Evolutionary conservation across 2,329 filamentous ascomycete genomes (phyloP).

Genomic region (Colletotrichum destructivum): DNA sequence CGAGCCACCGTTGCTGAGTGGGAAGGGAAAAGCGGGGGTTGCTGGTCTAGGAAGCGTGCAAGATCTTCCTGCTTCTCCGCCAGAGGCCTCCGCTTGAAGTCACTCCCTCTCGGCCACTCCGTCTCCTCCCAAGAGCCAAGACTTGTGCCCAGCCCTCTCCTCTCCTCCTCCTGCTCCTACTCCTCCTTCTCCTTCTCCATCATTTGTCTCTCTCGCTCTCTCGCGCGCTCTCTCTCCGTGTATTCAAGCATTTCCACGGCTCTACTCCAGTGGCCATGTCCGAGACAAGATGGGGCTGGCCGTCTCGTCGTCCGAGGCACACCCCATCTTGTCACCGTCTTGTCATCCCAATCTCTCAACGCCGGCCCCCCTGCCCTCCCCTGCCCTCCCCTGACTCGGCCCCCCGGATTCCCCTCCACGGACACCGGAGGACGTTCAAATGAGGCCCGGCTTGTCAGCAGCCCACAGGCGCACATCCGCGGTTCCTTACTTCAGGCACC

Average conservation of each 20-base stretch:
- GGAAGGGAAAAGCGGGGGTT: conserved; percentile 30
- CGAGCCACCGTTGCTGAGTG: conserved; percentile 23
- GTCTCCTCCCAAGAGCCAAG: conserved; percentile 19
- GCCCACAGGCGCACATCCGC: conserved; percentile 9
- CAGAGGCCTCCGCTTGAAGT: conserved; percentile 41
- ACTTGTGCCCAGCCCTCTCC: conserved; percentile 10
- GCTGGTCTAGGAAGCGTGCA: conserved; percentile 22
- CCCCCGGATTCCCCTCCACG: conserved; percentile 32
- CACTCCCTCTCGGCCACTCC: conserved; percentile 34
- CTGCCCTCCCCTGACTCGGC: conserved; percentile 33
- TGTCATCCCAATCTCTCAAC: conserved; percentile 3
- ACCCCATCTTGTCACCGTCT: conserved; percentile 10
- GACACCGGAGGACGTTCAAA: conserved; percentile 38
- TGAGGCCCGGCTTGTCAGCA: conserved; percentile 32
- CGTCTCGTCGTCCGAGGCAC: conserved; percentile 24
- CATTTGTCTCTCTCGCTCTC: conserved; percentile 17
- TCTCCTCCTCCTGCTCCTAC: conserved; percentile 16
- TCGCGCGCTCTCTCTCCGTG: too few relatives aligned
- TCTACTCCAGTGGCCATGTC: too few relatives aligned
- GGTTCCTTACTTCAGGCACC: conserved; percentile 9
- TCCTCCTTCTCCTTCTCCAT: neutral
- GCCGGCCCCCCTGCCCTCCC: conserved; percentile 14
- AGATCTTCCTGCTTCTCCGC: conserved; percentile 39
- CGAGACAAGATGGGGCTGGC: neutral
- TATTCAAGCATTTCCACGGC: too few relatives aligned